Percentiles rank a stretch among this genome's conserved stretches.
These are phyloP conservation scores for Amanita polypyramis DNA, from an alignment of 768 basidiomycete genomes.

Conservation along the genomic window DNA sequence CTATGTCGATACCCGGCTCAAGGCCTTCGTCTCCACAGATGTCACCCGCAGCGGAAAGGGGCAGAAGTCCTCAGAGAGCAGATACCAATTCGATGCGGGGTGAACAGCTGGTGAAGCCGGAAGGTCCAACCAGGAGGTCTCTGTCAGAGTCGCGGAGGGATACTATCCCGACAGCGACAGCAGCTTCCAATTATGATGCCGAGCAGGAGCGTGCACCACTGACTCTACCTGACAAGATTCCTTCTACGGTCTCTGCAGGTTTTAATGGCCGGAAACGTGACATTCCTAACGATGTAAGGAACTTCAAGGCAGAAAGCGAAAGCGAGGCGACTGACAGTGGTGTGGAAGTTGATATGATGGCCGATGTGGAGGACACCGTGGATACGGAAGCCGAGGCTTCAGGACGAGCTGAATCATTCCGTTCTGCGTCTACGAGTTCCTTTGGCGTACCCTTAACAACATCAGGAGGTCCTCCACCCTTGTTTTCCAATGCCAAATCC, in stretches of 20 bases:
- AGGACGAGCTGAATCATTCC: constrained; percentile 26
- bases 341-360: background rate
- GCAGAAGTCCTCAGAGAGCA: no score
- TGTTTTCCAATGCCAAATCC: constrained; percentile 21
- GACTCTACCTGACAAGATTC: no score
- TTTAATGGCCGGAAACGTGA: background rate
- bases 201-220: background rate
- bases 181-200: no score
- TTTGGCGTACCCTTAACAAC: constrained; percentile 33
- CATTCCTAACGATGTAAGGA: background rate
- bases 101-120: background rate
- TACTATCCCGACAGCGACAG: no score
- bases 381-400: constrained; percentile 4
- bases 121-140: no score
- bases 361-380: background rate
- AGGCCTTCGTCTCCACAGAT: no score
- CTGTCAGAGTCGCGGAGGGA: no score
- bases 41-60: no score
- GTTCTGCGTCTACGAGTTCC: constrained; percentile 40
- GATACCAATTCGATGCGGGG: no score
- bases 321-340: background rate
- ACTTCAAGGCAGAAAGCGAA: background rate
- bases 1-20: background rate
- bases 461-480: constrained; percentile 22
- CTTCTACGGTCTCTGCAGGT: background rate